A percentile compares a stretch with the other conserved stretches of the same genome.
These are phyloP conservation scores for Podospora anserina DNA, from an alignment of 495 filamentous ascomycete genomes.

Conservation along the genomic window DNA sequence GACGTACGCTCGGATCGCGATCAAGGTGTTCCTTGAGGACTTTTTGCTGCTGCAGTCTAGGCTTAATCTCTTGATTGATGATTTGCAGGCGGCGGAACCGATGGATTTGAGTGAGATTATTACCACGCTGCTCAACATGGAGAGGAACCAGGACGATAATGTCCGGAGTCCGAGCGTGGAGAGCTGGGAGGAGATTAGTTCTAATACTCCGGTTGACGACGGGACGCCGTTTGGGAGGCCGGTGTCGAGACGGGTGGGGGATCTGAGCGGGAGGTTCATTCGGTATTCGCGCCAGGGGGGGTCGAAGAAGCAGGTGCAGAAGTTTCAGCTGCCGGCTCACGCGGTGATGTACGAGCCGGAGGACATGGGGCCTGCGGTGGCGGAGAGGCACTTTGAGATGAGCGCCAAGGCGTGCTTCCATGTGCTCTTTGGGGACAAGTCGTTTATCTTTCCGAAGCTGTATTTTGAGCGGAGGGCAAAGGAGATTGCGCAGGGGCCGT, in stretches of 20 bases:
- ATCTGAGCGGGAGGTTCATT: constrained; percentile 52
- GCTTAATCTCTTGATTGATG: constrained; percentile 77
- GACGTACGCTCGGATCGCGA: constrained; percentile 67
- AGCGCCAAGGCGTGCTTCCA: constrained; percentile 93
- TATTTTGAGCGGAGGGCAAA: constrained; percentile 81
- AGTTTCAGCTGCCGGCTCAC: constrained; percentile 79
- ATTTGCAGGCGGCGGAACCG: constrained; percentile 63
- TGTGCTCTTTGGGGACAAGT: constrained; percentile 92
- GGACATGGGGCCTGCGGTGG: constrained; percentile 65
- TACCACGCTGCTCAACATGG: constrained; percentile 51
- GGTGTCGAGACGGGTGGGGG: constrained; percentile 44
- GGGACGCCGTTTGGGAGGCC: constrained; percentile 45
- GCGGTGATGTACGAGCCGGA: constrained; percentile 79
- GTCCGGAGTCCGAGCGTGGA: constrained; percentile 70
- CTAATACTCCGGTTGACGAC: constrained; percentile 61
- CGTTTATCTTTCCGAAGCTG: constrained; percentile 85
- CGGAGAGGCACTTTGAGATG: constrained; percentile 78
- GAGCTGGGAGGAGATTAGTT: constrained; percentile 87
- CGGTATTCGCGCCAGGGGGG: constrained; percentile 30
- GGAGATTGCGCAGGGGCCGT: constrained; percentile 80
- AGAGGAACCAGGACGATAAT: constrained; percentile 52
- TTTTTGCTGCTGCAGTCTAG: constrained; percentile 76
- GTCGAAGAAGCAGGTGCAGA: constrained; percentile 56
- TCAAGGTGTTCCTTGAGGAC: constrained; percentile 91
- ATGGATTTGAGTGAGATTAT: constrained; percentile 53